phyloP scores from a whole-genome alignment of 805 yeast genomes.

The Kregervanrija fluxuum region DNA sequence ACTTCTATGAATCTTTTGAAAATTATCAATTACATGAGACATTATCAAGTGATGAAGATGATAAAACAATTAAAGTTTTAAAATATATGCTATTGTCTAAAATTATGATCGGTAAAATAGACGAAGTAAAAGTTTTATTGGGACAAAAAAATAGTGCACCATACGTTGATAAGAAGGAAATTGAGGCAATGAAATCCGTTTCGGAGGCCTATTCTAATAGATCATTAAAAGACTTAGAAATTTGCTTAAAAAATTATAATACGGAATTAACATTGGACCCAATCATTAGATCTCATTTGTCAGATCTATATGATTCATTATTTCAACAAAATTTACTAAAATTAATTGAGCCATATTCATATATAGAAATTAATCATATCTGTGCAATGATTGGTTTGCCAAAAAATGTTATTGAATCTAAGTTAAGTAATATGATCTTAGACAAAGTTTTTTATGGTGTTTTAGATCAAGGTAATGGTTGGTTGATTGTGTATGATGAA shows the following conservation, averaged over 20 bases:
- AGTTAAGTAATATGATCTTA: slow-evolving; percentile 91
- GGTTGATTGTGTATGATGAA: slow-evolving; percentile 87
- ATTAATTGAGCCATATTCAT: slow-evolving; percentile 91
- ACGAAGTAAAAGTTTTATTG: slow-evolving; percentile 76
- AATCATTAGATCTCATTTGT: slow-evolving; percentile 84
- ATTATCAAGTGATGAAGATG: slow-evolving; percentile 28
- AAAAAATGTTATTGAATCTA: slow-evolving; percentile 83
- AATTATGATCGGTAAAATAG: slow-evolving; percentile 83
- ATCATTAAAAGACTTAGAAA: slow-evolving; percentile 85
- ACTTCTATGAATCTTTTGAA: slow-evolving; percentile 92
- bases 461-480: slow-evolving; percentile 96
- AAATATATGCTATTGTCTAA: slow-evolving; percentile 91
- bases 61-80: slow-evolving; percentile 51
- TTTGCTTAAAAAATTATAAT: slow-evolving; percentile 64
- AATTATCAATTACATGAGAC: slow-evolving; percentile 54
- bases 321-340: slow-evolving; percentile 90
- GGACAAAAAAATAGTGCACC: slow-evolving; percentile 48
- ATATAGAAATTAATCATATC: slow-evolving; percentile 88
- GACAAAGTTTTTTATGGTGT: slow-evolving; percentile 96
- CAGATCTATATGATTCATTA: slow-evolving; percentile 85
- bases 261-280: slow-evolving; percentile 77
- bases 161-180: slow-evolving; percentile 58
- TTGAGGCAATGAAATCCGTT: slow-evolving; percentile 94
- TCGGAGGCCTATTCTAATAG: slow-evolving; percentile 86
- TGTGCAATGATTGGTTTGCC: slow-evolving; percentile 85